phyloP scores from a whole-genome alignment of 129 eudicot genomes.

The Pittosporum tobira region DNA sequence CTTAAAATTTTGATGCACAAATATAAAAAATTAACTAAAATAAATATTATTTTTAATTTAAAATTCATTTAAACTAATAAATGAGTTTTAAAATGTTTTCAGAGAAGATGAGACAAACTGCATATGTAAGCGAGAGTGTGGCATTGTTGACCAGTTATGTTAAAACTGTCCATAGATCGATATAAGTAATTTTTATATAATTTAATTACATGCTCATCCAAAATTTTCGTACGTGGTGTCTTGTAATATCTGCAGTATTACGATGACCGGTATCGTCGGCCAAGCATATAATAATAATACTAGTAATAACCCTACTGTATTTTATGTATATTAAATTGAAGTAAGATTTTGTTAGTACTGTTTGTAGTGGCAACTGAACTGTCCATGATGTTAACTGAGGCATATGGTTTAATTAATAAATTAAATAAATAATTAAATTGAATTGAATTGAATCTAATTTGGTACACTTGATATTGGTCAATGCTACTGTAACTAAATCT shows the following conservation, averaged over 20 bases:
- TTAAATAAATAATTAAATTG: too few species aligned
- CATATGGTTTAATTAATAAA: too few species aligned
- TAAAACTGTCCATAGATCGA: not conserved
- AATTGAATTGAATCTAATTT: too few species aligned
- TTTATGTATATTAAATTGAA: not conserved
- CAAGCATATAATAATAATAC: not conserved
- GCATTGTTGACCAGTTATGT: slow-evolving; percentile 16
- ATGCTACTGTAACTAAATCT: slow-evolving; percentile 2
- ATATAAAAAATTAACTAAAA: too few species aligned
- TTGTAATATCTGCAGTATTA: slow-evolving; percentile 26
- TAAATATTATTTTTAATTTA: too few species aligned
- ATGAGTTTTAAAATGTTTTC: too few species aligned
- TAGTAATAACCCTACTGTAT: too few species aligned
- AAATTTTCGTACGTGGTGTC: slow-evolving; percentile 24
- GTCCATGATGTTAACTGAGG: too few species aligned
- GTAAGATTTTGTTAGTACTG: slow-evolving; percentile 4
- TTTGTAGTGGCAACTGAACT: not conserved
- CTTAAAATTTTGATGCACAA: too few species aligned
- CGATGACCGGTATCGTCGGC: slow-evolving; percentile 19
- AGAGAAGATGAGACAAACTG: too few species aligned
- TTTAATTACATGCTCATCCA: not conserved
- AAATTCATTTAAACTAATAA: too few species aligned
- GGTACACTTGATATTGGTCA: slow-evolving; percentile 9
- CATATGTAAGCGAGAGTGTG: slow-evolving; percentile 12
- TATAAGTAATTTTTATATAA: too few species aligned